A percentile compares a stretch with the other conserved stretches of the same genome.
Evolutionary conservation across 2,329 filamentous ascomycete species (phyloP).

Genomic region (Hypomyces perniciosus): DNA sequence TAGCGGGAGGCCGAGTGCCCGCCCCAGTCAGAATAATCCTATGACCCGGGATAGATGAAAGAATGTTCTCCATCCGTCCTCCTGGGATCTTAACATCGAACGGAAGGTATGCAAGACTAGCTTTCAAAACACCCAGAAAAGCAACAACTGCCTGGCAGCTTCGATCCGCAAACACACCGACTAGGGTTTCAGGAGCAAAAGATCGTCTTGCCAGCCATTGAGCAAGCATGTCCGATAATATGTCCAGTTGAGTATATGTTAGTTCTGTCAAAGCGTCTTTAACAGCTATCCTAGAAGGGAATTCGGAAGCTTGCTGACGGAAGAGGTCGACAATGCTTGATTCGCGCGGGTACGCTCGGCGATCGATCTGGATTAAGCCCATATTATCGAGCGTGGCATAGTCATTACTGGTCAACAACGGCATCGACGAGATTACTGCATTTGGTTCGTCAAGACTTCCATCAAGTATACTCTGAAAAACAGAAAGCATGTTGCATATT

Average conservation of each 20-base stretch:
- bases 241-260: conserved; percentile 18
- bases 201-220: conserved; percentile 12
- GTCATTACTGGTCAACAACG: conserved; percentile 4
- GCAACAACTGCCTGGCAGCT: conserved; percentile 18
- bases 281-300: conserved; percentile 16
- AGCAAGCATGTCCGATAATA: conserved; percentile 15
- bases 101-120: conserved; percentile 22
- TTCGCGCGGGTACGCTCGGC: conserved; percentile 15
- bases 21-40: conserved; percentile 15
- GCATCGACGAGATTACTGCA: conserved; percentile 1
- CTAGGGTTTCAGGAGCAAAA: conserved; percentile 14
- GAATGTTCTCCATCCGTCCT: conserved; percentile 16
- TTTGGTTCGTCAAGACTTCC: conserved; percentile 15
- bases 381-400: conserved; percentile 10
- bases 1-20: neutral
- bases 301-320: conserved; percentile 14
- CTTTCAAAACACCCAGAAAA: conserved; percentile 20
- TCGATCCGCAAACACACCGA: conserved; percentile 17
- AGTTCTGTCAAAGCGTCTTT: conserved; percentile 13
- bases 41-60: conserved; percentile 10
- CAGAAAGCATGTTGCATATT: conserved; percentile 13
- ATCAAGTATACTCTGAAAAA: conserved; percentile 15
- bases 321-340: conserved; percentile 21
- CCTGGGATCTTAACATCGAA: conserved; percentile 18
- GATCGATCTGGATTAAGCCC: conserved; percentile 15